Evolutionary conservation across 768 basidiomycete genomes (phyloP).

Genomic region (Boletus pseudo-olivaceus): DNA sequence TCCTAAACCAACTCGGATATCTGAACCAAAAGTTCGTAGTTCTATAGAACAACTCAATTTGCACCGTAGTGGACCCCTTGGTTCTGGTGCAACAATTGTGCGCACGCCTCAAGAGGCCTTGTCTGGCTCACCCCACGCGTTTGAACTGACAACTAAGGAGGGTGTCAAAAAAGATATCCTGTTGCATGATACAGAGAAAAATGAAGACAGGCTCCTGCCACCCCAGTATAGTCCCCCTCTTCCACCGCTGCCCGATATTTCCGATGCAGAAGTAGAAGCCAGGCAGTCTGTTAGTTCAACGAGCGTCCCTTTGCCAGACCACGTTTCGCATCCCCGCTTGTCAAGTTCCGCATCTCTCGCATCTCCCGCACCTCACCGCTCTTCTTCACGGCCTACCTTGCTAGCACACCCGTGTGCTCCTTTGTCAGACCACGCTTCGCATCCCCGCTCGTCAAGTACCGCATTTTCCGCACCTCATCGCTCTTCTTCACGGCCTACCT

Average conservation of each 20-base stretch:
- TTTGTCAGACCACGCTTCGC: slow-evolving; percentile 24
- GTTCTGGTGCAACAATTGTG: slow-evolving; percentile 72
- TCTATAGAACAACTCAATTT: slow-evolving; percentile 29
- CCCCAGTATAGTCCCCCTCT: slow-evolving; percentile 45
- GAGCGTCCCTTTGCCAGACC: slow-evolving; percentile 23
- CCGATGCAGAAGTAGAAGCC: not conserved
- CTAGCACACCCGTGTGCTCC: slow-evolving; percentile 2
- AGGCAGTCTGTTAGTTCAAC: slow-evolving; percentile 17
- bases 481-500: slow-evolving; percentile 34
- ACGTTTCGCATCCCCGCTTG: slow-evolving; percentile 31
- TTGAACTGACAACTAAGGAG: slow-evolving; percentile 10
- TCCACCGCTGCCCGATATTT: slow-evolving; percentile 45
- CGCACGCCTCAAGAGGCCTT: slow-evolving; percentile 80
- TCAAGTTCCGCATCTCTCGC: slow-evolving; percentile 26
- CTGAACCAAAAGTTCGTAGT: slow-evolving; percentile 40
- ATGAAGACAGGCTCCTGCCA: slow-evolving; percentile 23
- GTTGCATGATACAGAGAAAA: slow-evolving; percentile 13
- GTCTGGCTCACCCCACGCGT: slow-evolving; percentile 24
- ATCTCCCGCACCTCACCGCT: slow-evolving; percentile 29
- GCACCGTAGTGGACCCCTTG: slow-evolving; percentile 49
- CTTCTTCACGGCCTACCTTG: slow-evolving; percentile 24
- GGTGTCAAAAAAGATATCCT: slow-evolving; percentile 3
- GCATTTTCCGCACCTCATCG: slow-evolving; percentile 28
- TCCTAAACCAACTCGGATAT: slow-evolving; percentile 40
- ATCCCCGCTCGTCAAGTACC: slow-evolving; percentile 34